phyloP scores from a whole-genome alignment of 2,329 filamentous ascomycete species.

The Colletotrichum scovillei region DNA sequence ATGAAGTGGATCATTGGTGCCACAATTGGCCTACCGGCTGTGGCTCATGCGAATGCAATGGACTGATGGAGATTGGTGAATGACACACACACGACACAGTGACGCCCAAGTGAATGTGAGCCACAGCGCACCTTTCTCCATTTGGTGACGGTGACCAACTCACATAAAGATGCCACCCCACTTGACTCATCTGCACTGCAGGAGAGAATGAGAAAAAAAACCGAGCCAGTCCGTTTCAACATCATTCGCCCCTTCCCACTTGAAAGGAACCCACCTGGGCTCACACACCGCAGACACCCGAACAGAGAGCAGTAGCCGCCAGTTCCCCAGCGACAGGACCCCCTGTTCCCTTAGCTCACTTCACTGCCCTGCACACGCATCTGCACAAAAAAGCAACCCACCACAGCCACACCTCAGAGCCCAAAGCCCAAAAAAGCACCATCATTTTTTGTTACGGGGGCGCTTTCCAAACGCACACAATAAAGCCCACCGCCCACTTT shows the following conservation, averaged over 20 bases:
- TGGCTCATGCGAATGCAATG: conserved; percentile 1
- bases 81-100: background rate
- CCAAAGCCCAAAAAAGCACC: background rate
- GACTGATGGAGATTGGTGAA: background rate
- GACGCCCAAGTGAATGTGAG: background rate
- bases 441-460: background rate
- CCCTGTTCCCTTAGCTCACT: conserved; percentile 19
- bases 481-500: conserved; percentile 30
- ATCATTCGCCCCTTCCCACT: conserved; percentile 28
- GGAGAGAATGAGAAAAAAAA: background rate
- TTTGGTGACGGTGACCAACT: background rate
- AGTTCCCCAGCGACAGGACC: background rate
- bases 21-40: background rate
- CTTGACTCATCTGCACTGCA: conserved; percentile 28
- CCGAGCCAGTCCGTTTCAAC: background rate
- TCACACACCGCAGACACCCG: too few relatives aligned
- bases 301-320: background rate
- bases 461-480: conserved; percentile 26
- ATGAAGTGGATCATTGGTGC: background rate
- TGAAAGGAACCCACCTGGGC: background rate
- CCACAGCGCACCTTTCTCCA: conserved; percentile 18
- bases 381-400: background rate
- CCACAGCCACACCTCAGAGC: background rate
- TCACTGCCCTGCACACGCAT: background rate
- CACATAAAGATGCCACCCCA: conserved; percentile 13